Base-by-base conservation (phyloP, 768 basidiomycete species). In the Macrolepiota albuminosa region DNA sequence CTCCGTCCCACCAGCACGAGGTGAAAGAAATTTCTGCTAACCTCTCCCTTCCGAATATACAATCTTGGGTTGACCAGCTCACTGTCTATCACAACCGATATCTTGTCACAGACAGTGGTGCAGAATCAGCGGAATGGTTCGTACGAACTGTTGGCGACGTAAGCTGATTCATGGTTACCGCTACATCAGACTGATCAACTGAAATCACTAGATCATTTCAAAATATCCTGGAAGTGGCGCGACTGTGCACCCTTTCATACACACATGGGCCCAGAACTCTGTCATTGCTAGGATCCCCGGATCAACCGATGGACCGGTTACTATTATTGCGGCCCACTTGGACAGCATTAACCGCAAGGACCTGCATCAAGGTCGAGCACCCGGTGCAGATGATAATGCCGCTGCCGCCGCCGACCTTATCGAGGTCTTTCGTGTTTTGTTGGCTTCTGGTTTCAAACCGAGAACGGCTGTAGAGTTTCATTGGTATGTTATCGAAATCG, bases 401-500 rank as follows among this genome's bases (percentile, higher is more conserved):
- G 75, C 76, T 26, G 81, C 81, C 14, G 72, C 73, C 26, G 76
- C 80, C 13, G 78, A 76, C 53, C 73, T 80, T 43, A 70, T 82
- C 8, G 80, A 82, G 64, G 70, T 76, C 1, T 75, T 78, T 61
- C 73, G 79, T 26, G 70, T 72, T 2, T 70, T 82, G 39, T 54
- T 81, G 29, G 75, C 73, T 2, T 66, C 74, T 31, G 73, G 70
- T n/a, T 81, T 77, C 65, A 70, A 65, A 36, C 81, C 80, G 0
- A 68, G 66, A 9, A 76, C 71, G 33, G 72, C 80, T 24, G 67
- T 82, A 36, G 79, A 82, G 56, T 80, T 80, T 60, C 79, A 81
- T 54, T 82, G 79, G 80, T 82, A 74, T 0, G 61, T 21, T 21
- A 58, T n/a, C 39, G 21, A 21, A 21, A 21, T 5, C n/a, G 1